Base-by-base conservation (phyloP, 176 grass and related monocot genomes). In the Oryza coarctata region DNA sequence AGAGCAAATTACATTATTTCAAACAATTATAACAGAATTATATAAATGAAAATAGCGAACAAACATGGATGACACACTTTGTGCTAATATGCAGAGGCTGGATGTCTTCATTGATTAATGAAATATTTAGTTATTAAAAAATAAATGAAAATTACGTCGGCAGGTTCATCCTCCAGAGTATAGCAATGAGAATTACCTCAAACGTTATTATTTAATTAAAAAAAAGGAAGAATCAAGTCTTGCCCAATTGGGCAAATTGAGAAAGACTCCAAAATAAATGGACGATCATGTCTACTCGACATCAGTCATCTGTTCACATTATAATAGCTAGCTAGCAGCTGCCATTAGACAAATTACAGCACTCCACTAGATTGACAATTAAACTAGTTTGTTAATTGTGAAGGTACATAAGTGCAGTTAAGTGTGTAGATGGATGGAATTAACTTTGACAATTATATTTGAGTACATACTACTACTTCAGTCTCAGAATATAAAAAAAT, bases 301-400 rank as follows among this genome's bases (percentile, higher is more conserved):
- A 79, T 33, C 20, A 27, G 39, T 38, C 61, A 52, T 17, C 14
- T 63, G 40, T 75, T 74, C 81, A 15, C 43, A 75, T 74, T 49
- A 49, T 49, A 6, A 49, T 47, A 17, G 43, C 43, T 45, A 49
- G 45, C 45, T 36, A 36, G 15, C 45, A 55, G 31, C 15, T 36
- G 17, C 22, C 5, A 49, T 49, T 49, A 55, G 49, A 22, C 49
- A 22, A 22, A 18, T 22, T 22, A 55, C 27, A 74, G 9, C n/a
- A 34, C 31, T 26, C 41, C 18, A 55, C 17, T 65, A 65, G 0
- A 78, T 45, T 41, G 7, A 55, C 18, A 55, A 55, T 17, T 17
- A 49, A 49, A 55, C 49, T 55, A 55, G 18, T 55, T 43, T 43
- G 27, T 43, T 43, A 15, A 44, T 68, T 36, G 18, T 66, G 64